A percentile compares a stretch with the other conserved stretches of the same genome.
phyloP scores from a whole-genome alignment of 1,284 basidiomycete species.

The Chalciporus piperatoides region DNA sequence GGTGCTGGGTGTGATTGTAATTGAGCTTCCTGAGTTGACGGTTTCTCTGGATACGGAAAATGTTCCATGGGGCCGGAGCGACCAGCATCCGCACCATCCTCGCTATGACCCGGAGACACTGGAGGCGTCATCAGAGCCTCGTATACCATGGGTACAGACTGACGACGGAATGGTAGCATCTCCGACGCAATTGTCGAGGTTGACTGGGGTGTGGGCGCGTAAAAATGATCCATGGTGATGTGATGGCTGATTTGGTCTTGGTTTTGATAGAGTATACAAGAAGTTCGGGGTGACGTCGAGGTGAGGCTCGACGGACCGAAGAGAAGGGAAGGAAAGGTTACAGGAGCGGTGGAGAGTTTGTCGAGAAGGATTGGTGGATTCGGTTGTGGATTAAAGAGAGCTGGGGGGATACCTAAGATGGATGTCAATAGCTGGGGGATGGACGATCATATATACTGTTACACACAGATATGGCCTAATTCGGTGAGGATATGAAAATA shows the following conservation, averaged over 20 bases:
- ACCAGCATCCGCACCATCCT: slow-evolving; percentile 26
- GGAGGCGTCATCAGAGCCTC: slow-evolving; percentile 58
- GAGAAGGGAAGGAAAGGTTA: not conserved
- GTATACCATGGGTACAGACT: slow-evolving; percentile 22
- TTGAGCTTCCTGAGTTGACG: slow-evolving; percentile 10
- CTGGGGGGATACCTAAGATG: not conserved
- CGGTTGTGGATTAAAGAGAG: not conserved
- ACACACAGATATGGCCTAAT: slow-evolving; percentile 17
- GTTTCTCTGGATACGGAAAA: slow-evolving; percentile 26
- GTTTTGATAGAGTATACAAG: not conserved
- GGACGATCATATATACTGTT: not conserved
- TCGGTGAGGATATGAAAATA: slow-evolving; percentile 4
- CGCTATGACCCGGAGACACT: slow-evolving; percentile 48
- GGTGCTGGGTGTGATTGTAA: slow-evolving; percentile 7
- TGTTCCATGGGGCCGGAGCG: slow-evolving; percentile 29
- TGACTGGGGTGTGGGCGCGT: slow-evolving; percentile 22
- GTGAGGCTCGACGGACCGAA: not conserved
- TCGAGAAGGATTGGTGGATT: slow-evolving; percentile 3
- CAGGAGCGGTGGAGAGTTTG: not conserved
- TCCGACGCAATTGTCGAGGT: slow-evolving; percentile 10
- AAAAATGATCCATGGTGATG: slow-evolving; percentile 25
- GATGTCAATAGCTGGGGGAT: slow-evolving; percentile 5
- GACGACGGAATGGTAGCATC: slow-evolving; percentile 17
- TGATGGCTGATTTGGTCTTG: slow-evolving; percentile 1
- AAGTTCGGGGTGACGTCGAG: not conserved